Base-by-base conservation (phyloP, 257 asterid species). In the Parsonsia alboflavescens region DNA sequence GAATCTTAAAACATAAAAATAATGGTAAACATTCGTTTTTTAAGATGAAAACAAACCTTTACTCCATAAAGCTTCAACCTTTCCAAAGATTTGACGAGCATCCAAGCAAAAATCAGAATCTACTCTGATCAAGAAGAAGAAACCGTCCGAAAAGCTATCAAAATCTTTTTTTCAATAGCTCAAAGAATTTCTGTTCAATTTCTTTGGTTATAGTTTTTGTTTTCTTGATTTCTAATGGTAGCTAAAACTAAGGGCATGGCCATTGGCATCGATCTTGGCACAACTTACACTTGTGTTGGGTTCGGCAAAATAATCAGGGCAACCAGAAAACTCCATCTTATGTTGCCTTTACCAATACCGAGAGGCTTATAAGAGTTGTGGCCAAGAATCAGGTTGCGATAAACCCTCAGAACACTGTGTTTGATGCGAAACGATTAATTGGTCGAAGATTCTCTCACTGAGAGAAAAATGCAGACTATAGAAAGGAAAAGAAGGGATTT, bases 321-420 rank as follows among this genome's bases (percentile, higher is more conserved):
- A 71, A 71, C 50, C 52, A 66, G 30, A 71, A 52, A 0, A 71
- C 75, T 3, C 75, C 75, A 7, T 71, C 75, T 53, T 71, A 71
- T 11, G 75, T 71, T 53, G 66, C 75, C 4, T 71, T 71, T 49
- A 71, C 75, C 1, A 66, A 53, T 21, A 71, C 75, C 0, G 75
- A 71, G 66, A 24, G 75, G n/a, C 57, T 71, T 0, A 71, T 71
- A 7, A 66, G 75, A 11, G 75, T 52, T 21, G 50, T 66, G 0
- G 75, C 75, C 65, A 71, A 53, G 75, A 71, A 71, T 71, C 75
- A 39, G 75, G 75, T 53, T 28, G 75, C 50, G 21, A 53, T 71
- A 66, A 71, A 71, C 2, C 66, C 64, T 4, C 63, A 50, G 8
- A 71, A 71, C 65, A 71, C 75, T 10, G 75, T 71, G 0, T 71